Base-by-base conservation (phyloP, 2,329 filamentous ascomycete genomes). In the Fusarium sp. region DNA sequence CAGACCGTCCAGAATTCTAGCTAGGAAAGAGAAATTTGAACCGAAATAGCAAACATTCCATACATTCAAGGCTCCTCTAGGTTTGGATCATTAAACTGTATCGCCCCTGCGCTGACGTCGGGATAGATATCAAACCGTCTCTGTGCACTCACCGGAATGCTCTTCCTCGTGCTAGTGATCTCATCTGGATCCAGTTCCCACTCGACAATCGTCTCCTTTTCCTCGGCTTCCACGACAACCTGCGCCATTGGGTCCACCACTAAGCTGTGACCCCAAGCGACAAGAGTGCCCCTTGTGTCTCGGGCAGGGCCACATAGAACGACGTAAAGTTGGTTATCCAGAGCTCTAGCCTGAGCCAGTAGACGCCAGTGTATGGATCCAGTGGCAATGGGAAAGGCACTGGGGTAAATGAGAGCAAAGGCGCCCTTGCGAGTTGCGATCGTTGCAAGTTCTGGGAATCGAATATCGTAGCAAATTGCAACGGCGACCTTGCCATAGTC, bases 391-490 rank as follows among this genome's bases (percentile, higher is more conserved):
- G 98, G 98, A 87, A 98, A 98, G 1, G 96, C 96, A 20, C 95
- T 96, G 0, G 96, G 96, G 83, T 98, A 98, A 13, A 98, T 81
- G 61, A 98, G 89, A 56, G 94, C 88, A 83, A 98, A 98, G 67
- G 91, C 93, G n/a, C 93, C 95, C 77, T 91, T 91, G 25, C 96
- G 89, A n/a, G 95, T 94, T 0, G 95, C 95, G 65, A 98, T 92
- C 81, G 91, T 96, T 2, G 95, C 96, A 10, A 97, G 88, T 84
- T 98, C 96, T 0, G 96, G 95, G 86, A 98, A 98, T 32, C 96
- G 94, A 62, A 98, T 91, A 84, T 98, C 96, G 85, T 98, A 98
- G 88, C 96, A 98, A 80, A 98, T 98, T n/a, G 93, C 95, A 5
- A 98, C 86, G 3, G 90, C 95, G 68, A 98, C 89, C 81, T 90